Conservation (phyloP, 495 filamentous ascomycete species). For the Aspergillus nanangensis region DNA sequence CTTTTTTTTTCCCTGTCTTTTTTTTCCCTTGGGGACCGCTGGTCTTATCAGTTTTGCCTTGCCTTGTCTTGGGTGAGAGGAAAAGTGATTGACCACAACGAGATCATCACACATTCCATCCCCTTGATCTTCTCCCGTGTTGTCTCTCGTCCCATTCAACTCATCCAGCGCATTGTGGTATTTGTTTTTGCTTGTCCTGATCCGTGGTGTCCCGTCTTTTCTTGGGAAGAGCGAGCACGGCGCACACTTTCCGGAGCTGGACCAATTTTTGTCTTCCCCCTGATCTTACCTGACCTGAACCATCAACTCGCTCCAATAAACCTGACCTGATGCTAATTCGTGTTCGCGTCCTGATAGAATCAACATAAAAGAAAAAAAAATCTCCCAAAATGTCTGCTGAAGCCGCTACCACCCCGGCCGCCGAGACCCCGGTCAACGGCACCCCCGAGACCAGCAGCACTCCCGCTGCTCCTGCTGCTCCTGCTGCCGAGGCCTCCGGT, state of each 20-base stretch:
- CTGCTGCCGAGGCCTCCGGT: constrained; percentile 30
- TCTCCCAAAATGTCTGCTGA: constrained; percentile 45
- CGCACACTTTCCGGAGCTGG: constrained; percentile 14
- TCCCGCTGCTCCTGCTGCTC: constrained; percentile 23
- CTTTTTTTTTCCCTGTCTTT: constrained; percentile 16
- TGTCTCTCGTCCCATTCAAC: too few relatives aligned
- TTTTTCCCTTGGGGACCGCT: constrained; percentile 7
- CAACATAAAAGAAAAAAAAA: constrained; percentile 9
- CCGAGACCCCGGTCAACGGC: constrained; percentile 37
- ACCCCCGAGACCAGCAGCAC: constrained; percentile 34
- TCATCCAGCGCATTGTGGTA: too few relatives aligned
- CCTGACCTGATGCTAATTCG: constrained; percentile 1
- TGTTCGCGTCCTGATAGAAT: neutral
- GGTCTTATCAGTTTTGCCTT: neutral
- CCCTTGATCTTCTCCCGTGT: too few relatives aligned
- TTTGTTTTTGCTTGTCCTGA: too few relatives aligned
- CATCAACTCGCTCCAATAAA: neutral
- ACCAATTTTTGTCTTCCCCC: neutral
- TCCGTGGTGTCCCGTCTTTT: too few relatives aligned
- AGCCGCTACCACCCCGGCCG: constrained; percentile 35
- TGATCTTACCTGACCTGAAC: neutral
- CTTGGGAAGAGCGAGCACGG: too few relatives aligned
- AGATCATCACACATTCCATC: too few relatives aligned
- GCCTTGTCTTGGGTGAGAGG: too few relatives aligned
- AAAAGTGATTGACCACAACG: too few relatives aligned